Base-by-base conservation (phyloP, 768 basidiomycete genomes). In the Pulveroboletus frians region DNA sequence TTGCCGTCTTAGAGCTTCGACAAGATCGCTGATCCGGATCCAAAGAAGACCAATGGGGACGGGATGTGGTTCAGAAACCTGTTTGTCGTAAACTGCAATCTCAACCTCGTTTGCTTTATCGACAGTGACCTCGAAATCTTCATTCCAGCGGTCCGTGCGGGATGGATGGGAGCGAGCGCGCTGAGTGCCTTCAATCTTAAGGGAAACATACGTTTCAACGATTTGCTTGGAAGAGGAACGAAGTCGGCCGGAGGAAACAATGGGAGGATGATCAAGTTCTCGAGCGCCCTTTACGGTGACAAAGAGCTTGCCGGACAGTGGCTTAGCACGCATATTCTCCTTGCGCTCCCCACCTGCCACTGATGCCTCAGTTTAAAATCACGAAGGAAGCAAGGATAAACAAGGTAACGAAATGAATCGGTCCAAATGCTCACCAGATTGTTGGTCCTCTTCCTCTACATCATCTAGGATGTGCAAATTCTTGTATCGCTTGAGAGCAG, bases 31-130 rank as follows among this genome's bases (percentile, higher is more conserved):
- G 55, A 98, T 87, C 58, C 87, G 81, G 53, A 99, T 79, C 96
- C 96, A 99, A 21, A 97, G 74, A 58, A 98, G 76, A 26, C 95
- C 96, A 53, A 98, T 93, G 30, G 93, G 94, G 13, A 88, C 79
- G 1, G 91, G 84, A 56, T 92, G 80, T 13, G 73, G 72, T 53
- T 92, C 90, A 49, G 83, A 85, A 17, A 81, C 79, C 60, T 90
- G 88, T 58, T 92, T 92, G 69, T 99, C 96, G 60, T 92, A 93
- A 29, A 99, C 81, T 27, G 92, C 89, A 44, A 99, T 85, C 71
- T 98, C 96, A 42, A 97, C 88, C 75, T 99, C 96, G 65, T 95
- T 97, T 13, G 95, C 94, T 69, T 98, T 98, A 74, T 98, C 95
- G 35, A 98, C 89, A 0, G 85, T 77, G 51, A 99, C 91, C 68